Evolutionary conservation across 1,284 basidiomycete genomes (phyloP).

Genomic region (Melampsora americana): DNA sequence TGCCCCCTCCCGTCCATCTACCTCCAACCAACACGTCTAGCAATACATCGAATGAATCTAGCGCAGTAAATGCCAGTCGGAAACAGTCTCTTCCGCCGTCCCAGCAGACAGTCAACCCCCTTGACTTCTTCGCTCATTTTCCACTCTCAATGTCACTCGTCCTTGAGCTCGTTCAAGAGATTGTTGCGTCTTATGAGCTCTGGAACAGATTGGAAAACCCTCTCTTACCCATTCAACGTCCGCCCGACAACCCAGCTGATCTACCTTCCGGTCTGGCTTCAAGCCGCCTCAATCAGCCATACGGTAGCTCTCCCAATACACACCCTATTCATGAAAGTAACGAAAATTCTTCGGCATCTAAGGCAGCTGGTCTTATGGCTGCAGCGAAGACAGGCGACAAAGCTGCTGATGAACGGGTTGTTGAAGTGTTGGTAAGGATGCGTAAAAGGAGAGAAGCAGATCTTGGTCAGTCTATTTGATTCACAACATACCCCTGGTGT

Average conservation of each 20-base stretch:
- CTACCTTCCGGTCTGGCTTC: slow-evolving; percentile 11
- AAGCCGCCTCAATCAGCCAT: not conserved
- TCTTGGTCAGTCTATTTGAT: slow-evolving; percentile 8
- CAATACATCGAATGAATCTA: not conserved
- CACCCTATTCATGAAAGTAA: not conserved
- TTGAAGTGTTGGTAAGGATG: slow-evolving; percentile 46
- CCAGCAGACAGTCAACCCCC: slow-evolving; percentile 63
- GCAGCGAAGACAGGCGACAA: slow-evolving; percentile 19
- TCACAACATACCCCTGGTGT: too few species aligned
- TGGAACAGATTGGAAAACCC: slow-evolving; percentile 76
- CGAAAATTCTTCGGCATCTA: not conserved
- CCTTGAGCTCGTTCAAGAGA: slow-evolving; percentile 83
- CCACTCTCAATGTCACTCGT: slow-evolving; percentile 78
- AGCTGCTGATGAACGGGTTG: slow-evolving; percentile 46
- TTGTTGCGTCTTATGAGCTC: slow-evolving; percentile 78
- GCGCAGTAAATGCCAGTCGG: slow-evolving; percentile 62
- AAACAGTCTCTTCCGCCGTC: slow-evolving; percentile 50
- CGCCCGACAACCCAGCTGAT: not conserved
- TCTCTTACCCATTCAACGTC: slow-evolving; percentile 10
- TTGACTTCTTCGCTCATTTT: slow-evolving; percentile 77
- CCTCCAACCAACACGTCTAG: not conserved
- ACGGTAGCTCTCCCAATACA: not conserved
- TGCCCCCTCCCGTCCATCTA: slow-evolving; percentile 45
- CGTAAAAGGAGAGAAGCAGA: slow-evolving; percentile 46
- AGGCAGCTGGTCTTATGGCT: not conserved